Percentiles rank a stretch among this genome's conserved stretches.
phyloP scores from a whole-genome alignment of 228 moss, liverwort and hornwort genomes.

The Sphagnum fallax region DNA sequence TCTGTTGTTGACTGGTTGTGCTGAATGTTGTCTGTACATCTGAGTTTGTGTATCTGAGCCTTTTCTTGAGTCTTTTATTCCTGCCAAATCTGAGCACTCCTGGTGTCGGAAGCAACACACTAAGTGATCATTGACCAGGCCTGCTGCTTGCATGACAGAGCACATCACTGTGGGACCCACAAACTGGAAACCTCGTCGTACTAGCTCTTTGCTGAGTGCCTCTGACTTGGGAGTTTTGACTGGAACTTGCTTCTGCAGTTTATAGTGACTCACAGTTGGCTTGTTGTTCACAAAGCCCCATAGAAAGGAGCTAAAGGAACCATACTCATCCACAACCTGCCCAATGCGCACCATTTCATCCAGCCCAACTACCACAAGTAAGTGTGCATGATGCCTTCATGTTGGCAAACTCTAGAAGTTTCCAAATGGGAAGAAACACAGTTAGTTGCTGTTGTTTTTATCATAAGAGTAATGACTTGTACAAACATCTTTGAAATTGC shows the following conservation, averaged over 20 bases:
- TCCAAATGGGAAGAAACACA: too few relatives aligned
- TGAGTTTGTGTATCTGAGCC: too few relatives aligned
- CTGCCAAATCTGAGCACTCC: conserved; percentile 9
- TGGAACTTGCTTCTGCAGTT: conserved; percentile 73
- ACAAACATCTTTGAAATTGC: too few relatives aligned
- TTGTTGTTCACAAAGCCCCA: conserved; percentile 87
- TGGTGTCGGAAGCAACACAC: conserved; percentile 66
- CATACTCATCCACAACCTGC: conserved; percentile 72
- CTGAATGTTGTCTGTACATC: too few relatives aligned
- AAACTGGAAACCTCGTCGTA: conserved; percentile 76
- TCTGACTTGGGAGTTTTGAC: conserved; percentile 87
- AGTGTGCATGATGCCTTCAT: too few relatives aligned
- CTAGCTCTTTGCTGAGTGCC: conserved; percentile 72
- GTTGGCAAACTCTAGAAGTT: too few relatives aligned
- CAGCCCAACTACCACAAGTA: too few relatives aligned
- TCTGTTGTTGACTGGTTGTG: too few relatives aligned
- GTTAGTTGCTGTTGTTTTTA: too few relatives aligned
- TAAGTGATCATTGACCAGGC: conserved; percentile 78
- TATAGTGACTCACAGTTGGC: conserved; percentile 58
- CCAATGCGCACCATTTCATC: too few relatives aligned
- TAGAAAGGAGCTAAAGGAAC: conserved; percentile 71
- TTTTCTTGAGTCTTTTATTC: too few relatives aligned
- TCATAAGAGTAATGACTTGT: too few relatives aligned
- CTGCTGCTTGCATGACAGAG: conserved; percentile 91
- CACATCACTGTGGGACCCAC: conserved; percentile 86